Conservation (phyloP, 352 stramenopile species). For the Albugo laibachii region DNA sequence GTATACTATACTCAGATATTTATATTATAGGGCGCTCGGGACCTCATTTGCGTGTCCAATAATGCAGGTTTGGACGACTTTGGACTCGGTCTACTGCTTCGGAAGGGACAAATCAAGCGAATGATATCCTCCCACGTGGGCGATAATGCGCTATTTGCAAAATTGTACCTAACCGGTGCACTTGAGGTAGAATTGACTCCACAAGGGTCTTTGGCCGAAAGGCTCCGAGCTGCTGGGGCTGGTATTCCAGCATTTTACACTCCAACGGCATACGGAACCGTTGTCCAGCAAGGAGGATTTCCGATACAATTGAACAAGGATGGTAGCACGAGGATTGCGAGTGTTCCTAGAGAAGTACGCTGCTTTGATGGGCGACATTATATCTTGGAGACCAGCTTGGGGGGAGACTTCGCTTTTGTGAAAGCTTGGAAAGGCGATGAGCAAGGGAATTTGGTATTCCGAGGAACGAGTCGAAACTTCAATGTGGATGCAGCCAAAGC, state of each 20-base stretch:
- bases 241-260: constrained; percentile 95
- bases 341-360: constrained; percentile 40
- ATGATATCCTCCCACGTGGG: constrained; percentile 95
- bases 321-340: constrained; percentile 45
- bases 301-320: constrained; percentile 54
- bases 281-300: constrained; percentile 78
- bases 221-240: constrained; percentile 80
- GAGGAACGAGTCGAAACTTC: constrained; percentile 89
- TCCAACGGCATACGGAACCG: constrained; percentile 83
- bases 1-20: background rate
- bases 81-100: constrained; percentile 83
- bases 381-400: constrained; percentile 91
- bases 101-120: constrained; percentile 88
- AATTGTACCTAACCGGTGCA: constrained; percentile 79
- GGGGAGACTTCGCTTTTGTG: constrained; percentile 85
- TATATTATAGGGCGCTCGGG: constrained; percentile 35
- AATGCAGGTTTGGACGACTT: constrained; percentile 89
- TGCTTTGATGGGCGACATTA: constrained; percentile 81
- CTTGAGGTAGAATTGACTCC: constrained; percentile 95
- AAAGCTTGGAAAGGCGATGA: constrained; percentile 94
- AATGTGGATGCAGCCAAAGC: constrained; percentile 92
- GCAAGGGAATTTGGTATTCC: constrained; percentile 90
- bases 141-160: constrained; percentile 91
- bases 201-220: constrained; percentile 86
- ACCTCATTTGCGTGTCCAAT: constrained; percentile 83